phyloP scores from a whole-genome alignment of 202 grass and related monocot species.

The Bolboschoenoplectus hybrid region DNA sequence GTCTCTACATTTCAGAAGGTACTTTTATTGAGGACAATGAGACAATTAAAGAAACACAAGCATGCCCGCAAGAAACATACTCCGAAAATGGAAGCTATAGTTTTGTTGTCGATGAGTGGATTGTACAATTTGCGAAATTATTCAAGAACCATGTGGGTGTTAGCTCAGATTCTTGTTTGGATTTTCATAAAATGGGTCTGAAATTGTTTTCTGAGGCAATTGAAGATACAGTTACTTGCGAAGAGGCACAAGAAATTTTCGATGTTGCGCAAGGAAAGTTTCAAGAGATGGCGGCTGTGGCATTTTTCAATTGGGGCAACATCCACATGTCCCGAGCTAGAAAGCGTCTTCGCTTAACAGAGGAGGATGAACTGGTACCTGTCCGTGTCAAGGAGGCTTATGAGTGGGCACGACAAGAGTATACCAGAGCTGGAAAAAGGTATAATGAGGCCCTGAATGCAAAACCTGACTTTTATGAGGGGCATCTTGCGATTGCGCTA shows the following conservation, averaged over 20 bases:
- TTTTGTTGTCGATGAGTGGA: constrained; percentile 84
- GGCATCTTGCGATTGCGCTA: constrained; percentile 69
- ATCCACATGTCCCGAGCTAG: constrained; percentile 80
- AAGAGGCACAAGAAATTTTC: constrained; percentile 92
- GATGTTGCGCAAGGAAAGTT: constrained; percentile 76
- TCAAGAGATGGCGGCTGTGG: constrained; percentile 88
- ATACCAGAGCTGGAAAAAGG: constrained; percentile 63
- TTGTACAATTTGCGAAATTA: constrained; percentile 79
- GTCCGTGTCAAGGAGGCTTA: constrained; percentile 64
- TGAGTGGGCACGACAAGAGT: constrained; percentile 68
- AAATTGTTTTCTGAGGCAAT: constrained; percentile 79
- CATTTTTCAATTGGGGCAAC: constrained; percentile 95
- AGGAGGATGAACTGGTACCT: constrained; percentile 56
- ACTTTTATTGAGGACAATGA: constrained; percentile 70
- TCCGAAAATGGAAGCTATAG: constrained; percentile 57
- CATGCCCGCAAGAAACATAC: constrained; percentile 55
- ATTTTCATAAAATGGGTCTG: constrained; percentile 87
- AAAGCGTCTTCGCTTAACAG: constrained; percentile 61
- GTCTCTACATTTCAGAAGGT: constrained; percentile 74
- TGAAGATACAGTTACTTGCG: constrained; percentile 82
- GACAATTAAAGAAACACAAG: constrained; percentile 36
- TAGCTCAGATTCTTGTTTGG: constrained; percentile 75
- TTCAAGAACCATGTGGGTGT: constrained; percentile 83
- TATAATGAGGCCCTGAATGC: constrained; percentile 73
- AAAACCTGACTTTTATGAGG: constrained; percentile 85